Conservation (phyloP, 768 basidiomycete species). For the Daedaleopsis nitida region DNA sequence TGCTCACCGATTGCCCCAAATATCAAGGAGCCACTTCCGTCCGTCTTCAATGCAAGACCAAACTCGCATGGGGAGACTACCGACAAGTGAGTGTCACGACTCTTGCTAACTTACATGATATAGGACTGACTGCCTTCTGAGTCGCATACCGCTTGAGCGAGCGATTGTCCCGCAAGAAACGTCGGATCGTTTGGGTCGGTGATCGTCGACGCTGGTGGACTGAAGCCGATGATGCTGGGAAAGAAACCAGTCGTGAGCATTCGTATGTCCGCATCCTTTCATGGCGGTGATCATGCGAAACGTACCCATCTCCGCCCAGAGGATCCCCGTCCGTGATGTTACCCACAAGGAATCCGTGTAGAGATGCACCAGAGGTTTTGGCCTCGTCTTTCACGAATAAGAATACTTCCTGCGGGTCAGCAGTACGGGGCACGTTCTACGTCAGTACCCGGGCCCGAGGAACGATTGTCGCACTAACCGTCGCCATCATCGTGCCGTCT, state of each 20-base stretch:
- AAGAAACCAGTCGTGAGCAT: neutral
- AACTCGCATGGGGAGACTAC: conserved; percentile 16
- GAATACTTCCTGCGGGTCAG: conserved; percentile 2
- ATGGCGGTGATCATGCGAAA: neutral
- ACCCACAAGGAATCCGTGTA: conserved; percentile 11
- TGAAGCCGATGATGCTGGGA: conserved; percentile 12
- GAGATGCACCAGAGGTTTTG: conserved; percentile 4
- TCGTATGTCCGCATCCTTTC: no score
- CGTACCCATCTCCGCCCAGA: conserved; percentile 15
- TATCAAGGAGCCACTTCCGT: conserved; percentile 3
- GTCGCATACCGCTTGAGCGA: conserved; percentile 14
- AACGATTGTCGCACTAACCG: neutral
- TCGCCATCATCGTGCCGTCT: conserved; percentile 2
- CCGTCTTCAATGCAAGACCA: conserved; percentile 3
- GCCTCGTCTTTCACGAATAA: conserved; percentile 12
- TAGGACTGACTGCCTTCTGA: conserved; percentile 4
- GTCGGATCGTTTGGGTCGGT: conserved; percentile 11
- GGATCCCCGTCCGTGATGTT: conserved; percentile 18
- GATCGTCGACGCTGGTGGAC: conserved; percentile 15
- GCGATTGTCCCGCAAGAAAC: conserved; percentile 9
- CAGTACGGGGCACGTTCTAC: neutral
- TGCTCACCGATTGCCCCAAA: conserved; percentile 10
- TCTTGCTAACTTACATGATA: no score
- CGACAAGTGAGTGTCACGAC: neutral
- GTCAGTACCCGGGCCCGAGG: no score